Evolutionary conservation across 2,329 filamentous ascomycete genomes (phyloP), one percentile per base, ranked within the genome.

Genomic region (Penicillium crustosum): DNA sequence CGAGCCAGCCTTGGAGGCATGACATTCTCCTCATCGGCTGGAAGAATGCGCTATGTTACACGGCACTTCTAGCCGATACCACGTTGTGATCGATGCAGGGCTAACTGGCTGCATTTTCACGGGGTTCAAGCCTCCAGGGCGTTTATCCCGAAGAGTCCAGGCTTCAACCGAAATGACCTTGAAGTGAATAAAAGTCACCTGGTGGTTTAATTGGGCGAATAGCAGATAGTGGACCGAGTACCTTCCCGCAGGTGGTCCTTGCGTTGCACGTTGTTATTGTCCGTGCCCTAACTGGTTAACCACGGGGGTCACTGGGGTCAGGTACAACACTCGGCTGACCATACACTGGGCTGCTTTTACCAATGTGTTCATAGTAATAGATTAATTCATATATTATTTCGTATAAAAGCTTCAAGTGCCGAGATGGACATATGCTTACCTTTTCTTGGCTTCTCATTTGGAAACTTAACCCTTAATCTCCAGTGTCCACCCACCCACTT

Each of bases 71-170:
- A 53, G 21, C n/a, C 38, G 43, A 41, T 47, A 53, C 42, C 63
- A 65, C 63, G 63, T 65, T 62, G 50, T 41, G 56, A 56, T 58
- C 43, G 42, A 45, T 36, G 27, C 42, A 31, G 19, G 56, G 47
- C 31, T 64, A 29, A 66, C 55, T 66, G 65, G 62, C 41, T 52
- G 49, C 25, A 48, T 48, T n/a, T 51, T 19, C 15, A 49, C n/a
- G 29, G n/a, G 2, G 17, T 47, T 31, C 29, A 31, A 31, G 29
- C 29, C 12, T 31, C 29, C 4, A 2, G 29, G 12, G 29, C 29
- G 10, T 42, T 36, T 47, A 25, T 35, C 48, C 9, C 1, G 25
- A 36, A 13, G n/a, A 31, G 27, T 31, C 35, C 47, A 53, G 42
- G 35, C 21, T 53, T 19, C n/a, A 36, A 38, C 23, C 35, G 35